Evolutionary conservation across 371 early-diverging fungal genomes (phyloP), one percentile per base, ranked within the genome.

Genomic region (Mucor ambiguus): DNA sequence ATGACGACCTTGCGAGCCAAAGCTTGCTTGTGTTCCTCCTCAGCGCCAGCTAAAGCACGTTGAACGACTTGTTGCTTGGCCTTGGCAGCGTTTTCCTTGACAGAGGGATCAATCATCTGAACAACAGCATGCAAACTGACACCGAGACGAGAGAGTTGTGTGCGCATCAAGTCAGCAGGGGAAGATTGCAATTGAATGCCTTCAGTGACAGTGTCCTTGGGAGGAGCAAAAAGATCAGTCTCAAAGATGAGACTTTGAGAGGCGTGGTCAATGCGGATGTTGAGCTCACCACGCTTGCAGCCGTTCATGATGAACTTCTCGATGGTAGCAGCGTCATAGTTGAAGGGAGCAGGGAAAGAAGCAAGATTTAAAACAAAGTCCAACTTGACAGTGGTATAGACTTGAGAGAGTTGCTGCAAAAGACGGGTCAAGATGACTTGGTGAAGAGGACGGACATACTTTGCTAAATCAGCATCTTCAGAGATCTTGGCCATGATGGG

Each of bases 221-320:
- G 84, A 35, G 92, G 81, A 33, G 93, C 89, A 70, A 87, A 86
- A 56, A 96, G 85, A 65, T 95, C 90, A 29, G 93, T 92, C 75
- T 95, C 95, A 64, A 98, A 98, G 52, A 90, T 91, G 64, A 98
- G 83, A 61, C 93, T 89, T 68, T 91, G 90, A n/a, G 94, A 88
- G 64, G 89, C 86, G 81, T 98, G 96, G 80, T 98, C 95, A 64
- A 98, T 88, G 63, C 96, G 94, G 72, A 98, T 95, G 67, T 90
- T 89, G 67, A 98, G 85, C 77, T 98, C 98, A 43, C 96, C 96
- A 75, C 93, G 93, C 66, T 95, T 92, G 80, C 96, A 95, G 37
- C 97, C 99, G 76, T 94, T 91, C 95, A 98, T 95, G 70, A 98
- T 92, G 80, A 98, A 96, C 79, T 94, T 93, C 83, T 98, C 99